Percentiles rank a stretch among this genome's conserved stretches.
Evolutionary conservation across 2,329 filamentous ascomycete genomes (phyloP).

Genomic region (Botrytis paeoniae): DNA sequence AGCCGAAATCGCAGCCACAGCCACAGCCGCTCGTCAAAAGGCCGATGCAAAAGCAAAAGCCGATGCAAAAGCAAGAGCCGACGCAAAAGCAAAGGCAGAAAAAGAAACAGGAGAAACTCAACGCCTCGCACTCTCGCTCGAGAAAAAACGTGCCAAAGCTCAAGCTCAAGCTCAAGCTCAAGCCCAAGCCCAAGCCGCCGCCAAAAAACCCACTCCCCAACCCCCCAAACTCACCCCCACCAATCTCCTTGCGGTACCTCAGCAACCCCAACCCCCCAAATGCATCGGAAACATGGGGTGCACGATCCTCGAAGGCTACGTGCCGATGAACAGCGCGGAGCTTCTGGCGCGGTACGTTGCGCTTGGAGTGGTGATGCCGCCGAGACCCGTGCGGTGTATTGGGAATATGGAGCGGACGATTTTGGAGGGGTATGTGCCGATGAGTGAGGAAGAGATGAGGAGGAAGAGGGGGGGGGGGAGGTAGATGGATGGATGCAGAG

Average conservation of each 20-base stretch:
- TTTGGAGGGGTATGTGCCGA: constrained; percentile 6
- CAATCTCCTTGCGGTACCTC: background rate
- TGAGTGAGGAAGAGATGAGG: background rate
- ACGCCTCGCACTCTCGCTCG: background rate
- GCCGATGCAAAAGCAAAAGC: background rate
- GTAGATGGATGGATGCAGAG: background rate
- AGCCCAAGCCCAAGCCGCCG: background rate
- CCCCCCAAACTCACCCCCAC: background rate
- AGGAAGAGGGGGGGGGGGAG: background rate
- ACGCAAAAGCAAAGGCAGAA: background rate
- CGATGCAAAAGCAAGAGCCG: background rate
- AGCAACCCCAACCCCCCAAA: background rate
- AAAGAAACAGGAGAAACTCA: too few species aligned
- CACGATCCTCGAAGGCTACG: background rate
- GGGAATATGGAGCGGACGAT: constrained; percentile 20
- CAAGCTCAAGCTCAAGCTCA: too few species aligned
- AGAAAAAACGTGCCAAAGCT: background rate
- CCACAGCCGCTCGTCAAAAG: background rate
- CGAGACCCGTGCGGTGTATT: background rate
- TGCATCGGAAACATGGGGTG: constrained; percentile 5
- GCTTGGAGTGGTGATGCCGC: background rate
- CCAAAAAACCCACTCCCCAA: background rate
- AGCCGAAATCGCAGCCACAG: background rate
- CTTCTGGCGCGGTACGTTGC: background rate
- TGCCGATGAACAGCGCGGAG: background rate